phyloP scores from a whole-genome alignment of 352 stramenopile genomes.

The Phytophthora fragariae region DNA sequence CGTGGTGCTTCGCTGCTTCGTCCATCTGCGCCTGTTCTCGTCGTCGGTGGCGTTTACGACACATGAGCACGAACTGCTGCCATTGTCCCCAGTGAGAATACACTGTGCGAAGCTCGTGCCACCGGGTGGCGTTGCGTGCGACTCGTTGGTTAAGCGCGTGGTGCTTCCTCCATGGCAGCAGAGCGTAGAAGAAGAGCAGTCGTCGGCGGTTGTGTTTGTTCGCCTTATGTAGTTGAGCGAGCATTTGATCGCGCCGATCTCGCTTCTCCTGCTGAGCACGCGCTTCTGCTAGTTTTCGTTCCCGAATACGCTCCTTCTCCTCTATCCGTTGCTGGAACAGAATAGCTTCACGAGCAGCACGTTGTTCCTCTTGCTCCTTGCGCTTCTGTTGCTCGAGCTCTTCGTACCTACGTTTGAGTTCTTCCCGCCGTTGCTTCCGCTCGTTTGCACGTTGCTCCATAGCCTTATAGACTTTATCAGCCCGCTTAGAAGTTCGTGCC shows the following conservation, averaged over 20 bases:
- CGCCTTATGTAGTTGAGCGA: constrained; percentile 38
- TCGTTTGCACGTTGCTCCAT: constrained; percentile 68
- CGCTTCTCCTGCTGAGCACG: constrained; percentile 41
- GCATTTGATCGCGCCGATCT: constrained; percentile 38
- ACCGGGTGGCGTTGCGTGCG: constrained; percentile 40
- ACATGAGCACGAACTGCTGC: constrained; percentile 40
- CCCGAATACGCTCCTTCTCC: constrained; percentile 47
- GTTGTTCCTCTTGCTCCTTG: constrained; percentile 45
- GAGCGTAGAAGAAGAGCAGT: constrained; percentile 59
- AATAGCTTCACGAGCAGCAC: constrained; percentile 49
- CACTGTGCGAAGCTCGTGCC: constrained; percentile 52
- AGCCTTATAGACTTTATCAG: constrained; percentile 54
- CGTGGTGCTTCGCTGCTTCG: constrained; percentile 33
- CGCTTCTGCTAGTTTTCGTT: constrained; percentile 50
- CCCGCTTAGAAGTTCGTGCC: constrained; percentile 4
- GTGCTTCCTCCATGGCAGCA: constrained; percentile 51
- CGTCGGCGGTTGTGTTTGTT: constrained; percentile 45
- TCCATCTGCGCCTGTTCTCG: constrained; percentile 36
- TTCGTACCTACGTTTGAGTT: constrained; percentile 63
- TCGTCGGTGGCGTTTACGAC: constrained; percentile 28
- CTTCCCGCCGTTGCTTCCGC: constrained; percentile 62
- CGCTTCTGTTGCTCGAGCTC: constrained; percentile 57
- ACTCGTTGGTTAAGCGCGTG: constrained; percentile 42
- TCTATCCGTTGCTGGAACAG: constrained; percentile 50
- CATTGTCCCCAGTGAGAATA: constrained; percentile 55